Evolutionary conservation across 768 basidiomycete species (phyloP).

Genomic region (Krasilnikovozyma curviuscula): DNA sequence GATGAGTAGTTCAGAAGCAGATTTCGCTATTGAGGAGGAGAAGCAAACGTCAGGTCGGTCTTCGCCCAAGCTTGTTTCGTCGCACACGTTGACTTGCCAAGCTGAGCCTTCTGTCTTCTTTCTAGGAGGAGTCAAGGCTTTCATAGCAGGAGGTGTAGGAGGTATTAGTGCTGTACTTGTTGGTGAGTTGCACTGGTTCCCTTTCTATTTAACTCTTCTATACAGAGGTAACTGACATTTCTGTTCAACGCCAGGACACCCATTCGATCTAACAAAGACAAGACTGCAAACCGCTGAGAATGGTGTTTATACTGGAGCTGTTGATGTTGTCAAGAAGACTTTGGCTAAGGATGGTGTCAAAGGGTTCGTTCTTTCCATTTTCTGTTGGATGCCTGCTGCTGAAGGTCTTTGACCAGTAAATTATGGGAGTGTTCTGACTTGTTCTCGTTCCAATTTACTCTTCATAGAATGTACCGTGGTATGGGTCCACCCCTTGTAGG

Average conservation of each 20-base stretch:
- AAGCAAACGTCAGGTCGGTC: too few species aligned
- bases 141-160: constrained; percentile 84
- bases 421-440: background rate
- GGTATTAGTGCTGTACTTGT: constrained; percentile 74
- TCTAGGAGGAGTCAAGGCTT: constrained; percentile 48
- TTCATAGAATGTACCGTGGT: constrained; percentile 26
- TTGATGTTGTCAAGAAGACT: constrained; percentile 83
- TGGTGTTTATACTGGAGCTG: constrained; percentile 71
- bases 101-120: too few species aligned
- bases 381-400: background rate
- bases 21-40: too few species aligned
- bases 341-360: constrained; percentile 72
- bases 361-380: constrained; percentile 39
- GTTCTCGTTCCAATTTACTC: background rate
- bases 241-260: constrained; percentile 47
- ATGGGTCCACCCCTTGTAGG: constrained; percentile 85
- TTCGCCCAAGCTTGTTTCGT: too few species aligned
- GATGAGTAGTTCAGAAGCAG: too few species aligned
- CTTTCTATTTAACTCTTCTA: background rate
- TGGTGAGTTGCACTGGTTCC: constrained; percentile 37
- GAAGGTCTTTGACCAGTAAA: background rate
- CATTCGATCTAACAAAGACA: constrained; percentile 68
- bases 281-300: constrained; percentile 77
- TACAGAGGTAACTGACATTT: background rate
- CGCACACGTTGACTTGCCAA: too few species aligned